These are phyloP conservation scores for Ophiocordyceps sinensis DNA, from an alignment of 2,329 filamentous ascomycete species.

Conservation along the genomic window DNA sequence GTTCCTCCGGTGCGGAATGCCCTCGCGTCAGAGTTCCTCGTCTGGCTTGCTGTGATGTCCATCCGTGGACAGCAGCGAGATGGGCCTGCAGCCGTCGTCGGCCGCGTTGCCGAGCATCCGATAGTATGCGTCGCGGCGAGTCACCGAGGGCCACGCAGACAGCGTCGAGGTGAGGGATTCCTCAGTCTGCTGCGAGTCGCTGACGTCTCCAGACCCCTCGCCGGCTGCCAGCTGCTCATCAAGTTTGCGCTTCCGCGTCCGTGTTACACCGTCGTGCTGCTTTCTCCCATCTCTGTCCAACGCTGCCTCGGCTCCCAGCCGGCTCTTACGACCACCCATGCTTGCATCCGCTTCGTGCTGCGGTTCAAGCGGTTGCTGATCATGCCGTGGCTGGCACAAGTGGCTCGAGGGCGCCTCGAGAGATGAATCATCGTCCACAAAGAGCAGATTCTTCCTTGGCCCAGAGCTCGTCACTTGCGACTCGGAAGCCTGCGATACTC, in stretches of 20 bases:
- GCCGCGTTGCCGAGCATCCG: constrained; percentile 15
- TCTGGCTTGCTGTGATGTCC: constrained; percentile 17
- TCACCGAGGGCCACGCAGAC: constrained; percentile 8
- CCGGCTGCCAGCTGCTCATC: neutral
- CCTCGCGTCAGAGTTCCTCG: constrained; percentile 19
- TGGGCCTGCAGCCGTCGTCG: constrained; percentile 14
- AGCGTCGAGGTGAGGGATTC: constrained; percentile 6
- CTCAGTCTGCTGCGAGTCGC: constrained; percentile 3
- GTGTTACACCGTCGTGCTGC: neutral
- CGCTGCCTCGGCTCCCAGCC: too few relatives aligned
- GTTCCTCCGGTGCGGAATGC: too few relatives aligned
- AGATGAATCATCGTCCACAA: too few relatives aligned
- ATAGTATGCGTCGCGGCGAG: constrained; percentile 17
- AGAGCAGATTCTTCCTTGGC: neutral
- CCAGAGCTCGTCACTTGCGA: neutral
- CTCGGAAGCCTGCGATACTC: neutral
- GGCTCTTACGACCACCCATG: neutral
- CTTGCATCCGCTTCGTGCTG: neutral
- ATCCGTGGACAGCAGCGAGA: constrained; percentile 20
- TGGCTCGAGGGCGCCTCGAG: neutral
- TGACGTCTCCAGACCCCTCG: neutral
- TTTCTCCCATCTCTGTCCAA: neutral
- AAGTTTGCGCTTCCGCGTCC: constrained; percentile 9
- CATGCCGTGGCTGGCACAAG: neutral
- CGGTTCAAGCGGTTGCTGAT: neutral